Conservation (phyloP, 495 filamentous ascomycete genomes). For the Aspergillus bridgeri region DNA sequence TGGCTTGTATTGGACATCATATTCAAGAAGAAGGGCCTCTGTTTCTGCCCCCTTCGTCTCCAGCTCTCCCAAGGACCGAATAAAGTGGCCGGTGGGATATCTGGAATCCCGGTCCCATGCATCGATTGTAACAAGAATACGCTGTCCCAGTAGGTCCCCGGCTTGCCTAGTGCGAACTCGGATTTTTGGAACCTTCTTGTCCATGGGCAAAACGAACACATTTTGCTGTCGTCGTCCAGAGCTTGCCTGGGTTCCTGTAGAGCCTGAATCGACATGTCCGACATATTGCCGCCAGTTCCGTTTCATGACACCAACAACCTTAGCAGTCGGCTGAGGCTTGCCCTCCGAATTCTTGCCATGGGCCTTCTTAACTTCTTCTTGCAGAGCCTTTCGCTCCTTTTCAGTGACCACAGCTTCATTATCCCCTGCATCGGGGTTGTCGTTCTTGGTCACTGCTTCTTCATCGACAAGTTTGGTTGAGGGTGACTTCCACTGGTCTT, state of each 20-base stretch:
- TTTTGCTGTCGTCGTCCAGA: constrained; percentile 81
- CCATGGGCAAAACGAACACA: constrained; percentile 95
- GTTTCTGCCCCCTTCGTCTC: constrained; percentile 96
- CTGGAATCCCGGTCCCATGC: constrained; percentile 90
- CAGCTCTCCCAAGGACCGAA: constrained; percentile 86
- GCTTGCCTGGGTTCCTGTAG: constrained; percentile 64
- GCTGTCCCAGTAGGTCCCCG: constrained; percentile 79
- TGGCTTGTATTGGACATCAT: constrained; percentile 95
- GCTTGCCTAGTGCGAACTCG: constrained; percentile 87
- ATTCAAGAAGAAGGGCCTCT: constrained; percentile 89
- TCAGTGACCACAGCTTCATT: constrained; percentile 74
- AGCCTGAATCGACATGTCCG: constrained; percentile 85
- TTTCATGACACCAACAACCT: constrained; percentile 87
- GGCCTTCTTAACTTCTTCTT: constrained; percentile 83
- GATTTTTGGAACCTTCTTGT: constrained; percentile 95
- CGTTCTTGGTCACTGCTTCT: constrained; percentile 85
- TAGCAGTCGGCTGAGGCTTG: constrained; percentile 83
- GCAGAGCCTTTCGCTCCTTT: constrained; percentile 76
- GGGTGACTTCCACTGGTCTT: constrained; percentile 93
- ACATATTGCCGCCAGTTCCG: constrained; percentile 98
- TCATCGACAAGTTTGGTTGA: constrained; percentile 95
- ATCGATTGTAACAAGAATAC: constrained; percentile 93
- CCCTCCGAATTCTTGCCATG: constrained; percentile 78
- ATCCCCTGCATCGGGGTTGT: constrained; percentile 82
- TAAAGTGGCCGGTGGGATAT: constrained; percentile 90